Evolutionary conservation across 495 filamentous ascomycete species (phyloP), one percentile per base, ranked within the genome.

Genomic region (Chaetomidium leptoderma): DNA sequence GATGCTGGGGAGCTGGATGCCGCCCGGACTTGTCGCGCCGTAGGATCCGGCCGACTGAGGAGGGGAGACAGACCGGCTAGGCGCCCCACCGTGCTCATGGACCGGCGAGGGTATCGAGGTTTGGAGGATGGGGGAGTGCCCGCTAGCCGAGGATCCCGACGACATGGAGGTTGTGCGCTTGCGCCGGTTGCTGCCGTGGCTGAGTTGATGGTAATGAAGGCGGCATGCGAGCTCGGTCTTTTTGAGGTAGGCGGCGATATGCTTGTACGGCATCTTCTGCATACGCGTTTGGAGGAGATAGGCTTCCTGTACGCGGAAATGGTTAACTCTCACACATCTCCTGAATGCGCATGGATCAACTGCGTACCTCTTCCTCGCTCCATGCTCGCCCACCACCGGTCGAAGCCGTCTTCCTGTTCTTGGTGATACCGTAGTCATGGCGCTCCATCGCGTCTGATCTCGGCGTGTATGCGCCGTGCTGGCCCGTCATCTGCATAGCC

Each of bases 241-340:
- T 72, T 90, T 89, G 59, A 92, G 73, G 62, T 90, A 84, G 55
- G 83, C 81, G 55, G 88, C 88, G 66, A 92, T 92, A 63, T 91
- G 88, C 79, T 92, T 92, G 73, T 92, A 92, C 1, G 88, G 88
- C 83, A 91, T 88, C 74, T 91, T 91, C 62, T 91, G 86, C 68
- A 87, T 81, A 39, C 88, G 85, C 58, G 88, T 91, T 67, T 89
- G 86, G 59, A 92, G 81, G 36, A 92, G 83, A 70, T 91, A 92
- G n/a, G 85, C 81, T 75, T 92, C 88, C 88, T 91, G 63, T 61
- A 56, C 10, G 30, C 19, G 30, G 13, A 4, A 24, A 36, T 16
- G 43, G 63, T 70, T 47, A 65, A 55, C 36, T 35, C n/a, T 39
- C 24, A 46, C 17, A 40, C 60, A n/a, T n/a, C n/a, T n/a, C n/a